Evolutionary conservation across 2,329 filamentous ascomycete genomes (phyloP).

Genomic region (Aspergillaceae sp.): DNA sequence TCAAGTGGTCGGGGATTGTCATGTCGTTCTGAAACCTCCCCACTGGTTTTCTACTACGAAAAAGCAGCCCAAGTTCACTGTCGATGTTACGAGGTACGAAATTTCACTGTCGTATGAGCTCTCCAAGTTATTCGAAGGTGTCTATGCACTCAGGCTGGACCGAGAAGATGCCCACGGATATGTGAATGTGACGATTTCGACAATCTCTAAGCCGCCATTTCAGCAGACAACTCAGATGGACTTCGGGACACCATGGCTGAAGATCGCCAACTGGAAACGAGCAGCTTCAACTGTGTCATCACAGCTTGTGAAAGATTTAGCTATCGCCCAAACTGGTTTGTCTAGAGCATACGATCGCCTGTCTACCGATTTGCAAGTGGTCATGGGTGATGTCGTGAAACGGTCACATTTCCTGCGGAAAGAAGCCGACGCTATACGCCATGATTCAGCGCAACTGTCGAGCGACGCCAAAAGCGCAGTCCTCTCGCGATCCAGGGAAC

Average conservation of each 20-base stretch:
- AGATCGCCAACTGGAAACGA: conserved; percentile 39
- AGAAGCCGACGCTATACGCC: conserved; percentile 20
- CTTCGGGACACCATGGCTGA: conserved; percentile 41
- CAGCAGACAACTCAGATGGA: conserved; percentile 32
- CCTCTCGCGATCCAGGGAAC: conserved; percentile 25
- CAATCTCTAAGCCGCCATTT: conserved; percentile 26
- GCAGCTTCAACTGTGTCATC: conserved; percentile 29
- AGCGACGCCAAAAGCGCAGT: conserved; percentile 15
- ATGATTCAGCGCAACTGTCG: conserved; percentile 16
- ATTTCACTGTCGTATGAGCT: conserved; percentile 36
- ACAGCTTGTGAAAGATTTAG: conserved; percentile 30
- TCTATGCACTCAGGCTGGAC: conserved; percentile 45
- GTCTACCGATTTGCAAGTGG: conserved; percentile 29
- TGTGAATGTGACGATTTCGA: conserved; percentile 42
- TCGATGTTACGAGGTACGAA: conserved; percentile 40
- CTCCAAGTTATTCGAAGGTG: conserved; percentile 45
- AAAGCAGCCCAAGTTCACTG: conserved; percentile 41
- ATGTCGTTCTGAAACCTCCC: conserved; percentile 46
- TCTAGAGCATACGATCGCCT: conserved; percentile 30
- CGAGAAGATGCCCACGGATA: conserved; percentile 41
- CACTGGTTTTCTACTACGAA: conserved; percentile 33
- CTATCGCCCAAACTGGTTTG: conserved; percentile 29
- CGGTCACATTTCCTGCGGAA: conserved; percentile 24
- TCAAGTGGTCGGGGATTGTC: conserved; percentile 46
- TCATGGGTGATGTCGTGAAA: conserved; percentile 30